Evolutionary conservation across 2,329 filamentous ascomycete species (phyloP), one percentile per base, ranked within the genome.

Genomic region (Arthrinium phaeospermum): DNA sequence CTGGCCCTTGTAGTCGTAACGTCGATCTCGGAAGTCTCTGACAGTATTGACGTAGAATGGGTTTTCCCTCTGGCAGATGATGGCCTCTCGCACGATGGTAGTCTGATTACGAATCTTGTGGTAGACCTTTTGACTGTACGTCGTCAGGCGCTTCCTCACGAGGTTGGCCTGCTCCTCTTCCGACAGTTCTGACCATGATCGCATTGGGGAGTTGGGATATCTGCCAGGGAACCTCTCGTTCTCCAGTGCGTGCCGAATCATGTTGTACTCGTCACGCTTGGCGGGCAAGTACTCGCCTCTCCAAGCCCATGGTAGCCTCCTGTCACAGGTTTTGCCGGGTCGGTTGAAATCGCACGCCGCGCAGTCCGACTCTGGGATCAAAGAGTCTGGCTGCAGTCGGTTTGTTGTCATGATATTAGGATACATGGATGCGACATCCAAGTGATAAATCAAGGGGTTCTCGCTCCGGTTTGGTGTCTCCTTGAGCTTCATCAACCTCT

Each of bases 391-490:
- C 77, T 99, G 96, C 67, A 99, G 84, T 81, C 96, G 93, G 82
- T 99, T 99, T 1, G 96, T 99, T 1, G 97, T 99, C 97, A 99
- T 99, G 81, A 99, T 99, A 82, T 99, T 99, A 13, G 96, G 96
- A 81, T 99, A 99, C 96, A 99, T 99, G 73, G 96, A 98, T 24
- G 96, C 96, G 72, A 99, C 97, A 80, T 99, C 96, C 84, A 99
- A 86, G 87, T 99, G 96, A 83, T 99, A 99, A 75, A 99, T 99
- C 45, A 97, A 89, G 5, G 96, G 96, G 61, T 91, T 87, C 81
- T 99, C 96, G 76, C 87, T 91, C 74, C 96, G 89, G 78, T 97
- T 95, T 0, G 96, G 96, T 0, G 92, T 96, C 70, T 91, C 87
- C 81, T 93, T 97, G 70, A 99, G 86, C 74, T 91, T 87, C 70